These are phyloP conservation scores for Talaromyces stipitatus DNA, from an alignment of 495 filamentous ascomycete genomes.

Conservation along the genomic window DNA sequence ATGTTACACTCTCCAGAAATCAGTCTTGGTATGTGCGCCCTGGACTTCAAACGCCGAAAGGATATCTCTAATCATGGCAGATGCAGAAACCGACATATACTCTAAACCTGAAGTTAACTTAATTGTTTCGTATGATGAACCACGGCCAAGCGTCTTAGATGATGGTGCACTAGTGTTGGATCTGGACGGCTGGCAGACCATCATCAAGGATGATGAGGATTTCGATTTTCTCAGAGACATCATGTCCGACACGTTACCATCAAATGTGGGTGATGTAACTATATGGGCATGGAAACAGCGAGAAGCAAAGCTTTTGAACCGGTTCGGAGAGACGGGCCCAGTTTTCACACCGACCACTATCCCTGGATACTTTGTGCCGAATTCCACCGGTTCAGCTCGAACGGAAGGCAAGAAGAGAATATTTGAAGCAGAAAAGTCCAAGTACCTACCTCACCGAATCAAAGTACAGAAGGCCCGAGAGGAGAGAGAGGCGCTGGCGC, in stretches of 20 bases:
- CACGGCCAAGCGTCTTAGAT: slow-evolving; percentile 60
- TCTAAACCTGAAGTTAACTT: slow-evolving; percentile 42
- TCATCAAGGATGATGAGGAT: slow-evolving; percentile 76
- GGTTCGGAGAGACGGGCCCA: slow-evolving; percentile 41
- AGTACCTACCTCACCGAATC: slow-evolving; percentile 95
- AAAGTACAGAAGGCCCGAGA: slow-evolving; percentile 85
- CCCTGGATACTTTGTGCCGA: slow-evolving; percentile 86
- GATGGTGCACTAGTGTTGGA: slow-evolving; percentile 59
- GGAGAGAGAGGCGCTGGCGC: slow-evolving; percentile 73
- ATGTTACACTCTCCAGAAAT: background rate
- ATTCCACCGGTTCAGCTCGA: slow-evolving; percentile 72
- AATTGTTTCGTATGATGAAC: slow-evolving; percentile 52
- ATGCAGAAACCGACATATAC: background rate
- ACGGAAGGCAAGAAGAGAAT: slow-evolving; percentile 94
- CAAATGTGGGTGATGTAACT: slow-evolving; percentile 55
- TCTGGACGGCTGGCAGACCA: slow-evolving; percentile 68
- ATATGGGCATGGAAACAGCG: slow-evolving; percentile 89
- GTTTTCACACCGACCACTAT: slow-evolving; percentile 51
- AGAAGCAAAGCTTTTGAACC: slow-evolving; percentile 79
- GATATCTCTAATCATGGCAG: background rate
- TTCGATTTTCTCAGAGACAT: slow-evolving; percentile 48
- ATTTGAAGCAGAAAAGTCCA: slow-evolving; percentile 91
- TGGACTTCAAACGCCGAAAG: background rate
- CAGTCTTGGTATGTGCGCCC: background rate
- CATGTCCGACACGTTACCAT: slow-evolving; percentile 36